Base-by-base conservation (phyloP, 2,329 filamentous ascomycete genomes). In the Hymenoscyphus fraxineus region DNA sequence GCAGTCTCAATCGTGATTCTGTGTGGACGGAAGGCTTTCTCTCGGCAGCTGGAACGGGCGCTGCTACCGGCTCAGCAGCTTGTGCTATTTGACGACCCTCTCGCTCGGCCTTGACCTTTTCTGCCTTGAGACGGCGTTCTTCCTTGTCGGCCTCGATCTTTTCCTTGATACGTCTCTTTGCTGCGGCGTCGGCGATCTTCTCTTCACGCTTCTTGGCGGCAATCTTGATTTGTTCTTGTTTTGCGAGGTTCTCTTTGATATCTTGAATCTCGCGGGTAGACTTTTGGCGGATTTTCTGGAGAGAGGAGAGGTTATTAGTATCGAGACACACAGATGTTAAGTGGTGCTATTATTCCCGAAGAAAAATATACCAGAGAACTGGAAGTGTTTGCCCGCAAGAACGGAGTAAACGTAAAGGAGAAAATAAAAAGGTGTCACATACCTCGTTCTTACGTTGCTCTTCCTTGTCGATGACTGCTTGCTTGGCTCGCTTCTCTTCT, bases 121-220 rank as follows among this genome's bases (percentile, higher is more conserved):
- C 95, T 2, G 92, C 89, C 76, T 95, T 96, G 69, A 89, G 84
- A 68, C 91, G 88, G 62, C 95, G 88, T 73, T 94, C 93, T 71
- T 92, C 90, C 81, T 96, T 97, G 80, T 98, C 93, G 15, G 91
- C 93, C 71, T 95, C 93, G 69, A 99, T 97, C 83, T 93, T 93
- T 64, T 92, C 93, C 79, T 93, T 89, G 76, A 97, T 94, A 41
- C 91, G 87, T 78, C 89, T 91, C 82, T 94, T 95, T 12, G 92
- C 94, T 55, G 92, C 92, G 9, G 89, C 77, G 61, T 98, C 95
- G 16, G 90, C 92, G 54, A 85, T 80, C 81, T 97, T 97, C 80
- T 99, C 95, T 73, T 89, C 86, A 62, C 89, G 88, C 81, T 97
- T 97, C 72, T 87, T 86, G 61, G 88, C 88, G 0, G 92, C 93